phyloP scores from a whole-genome alignment of 331 rosid genomes.

The Malus hybrid region DNA sequence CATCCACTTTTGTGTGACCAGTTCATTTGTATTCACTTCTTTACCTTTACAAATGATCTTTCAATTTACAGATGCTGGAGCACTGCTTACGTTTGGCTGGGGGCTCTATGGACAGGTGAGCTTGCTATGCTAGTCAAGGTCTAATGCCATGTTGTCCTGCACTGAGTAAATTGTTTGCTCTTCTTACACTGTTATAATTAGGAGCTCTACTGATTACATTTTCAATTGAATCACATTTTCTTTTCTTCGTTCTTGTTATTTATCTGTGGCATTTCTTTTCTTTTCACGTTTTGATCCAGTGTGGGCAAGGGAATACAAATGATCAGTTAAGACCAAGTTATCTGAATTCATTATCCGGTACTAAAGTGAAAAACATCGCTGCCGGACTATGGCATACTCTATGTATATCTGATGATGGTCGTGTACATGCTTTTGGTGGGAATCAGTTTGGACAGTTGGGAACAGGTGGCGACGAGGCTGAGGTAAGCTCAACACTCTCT shows the following conservation, averaged over 20 bases:
- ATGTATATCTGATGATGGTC: constrained; percentile 59
- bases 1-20: background rate
- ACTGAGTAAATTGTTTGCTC: background rate
- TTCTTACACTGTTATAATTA: background rate
- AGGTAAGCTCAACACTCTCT: constrained; percentile 35
- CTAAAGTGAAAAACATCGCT: constrained; percentile 46
- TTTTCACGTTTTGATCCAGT: constrained; percentile 27
- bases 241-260: background rate
- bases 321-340: constrained; percentile 71
- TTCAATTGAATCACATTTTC: background rate
- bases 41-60: background rate
- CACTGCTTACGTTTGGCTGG: constrained; percentile 82
- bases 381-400: constrained; percentile 97
- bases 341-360: constrained; percentile 49
- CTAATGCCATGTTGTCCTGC: background rate
- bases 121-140: constrained; percentile 3
- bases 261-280: background rate
- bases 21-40: background rate
- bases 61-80: constrained; percentile 56
- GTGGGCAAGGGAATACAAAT: constrained; percentile 71
- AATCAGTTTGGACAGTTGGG: constrained; percentile 95
- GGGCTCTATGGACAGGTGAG: constrained; percentile 86
- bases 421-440: constrained; percentile 70
- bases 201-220: background rate
- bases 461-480: constrained; percentile 64